Percentiles rank a stretch among this genome's conserved stretches.
These are phyloP conservation scores for Diversispora eburnea DNA, from an alignment of 192 early-diverging fungal genomes.

Conservation along the genomic window DNA sequence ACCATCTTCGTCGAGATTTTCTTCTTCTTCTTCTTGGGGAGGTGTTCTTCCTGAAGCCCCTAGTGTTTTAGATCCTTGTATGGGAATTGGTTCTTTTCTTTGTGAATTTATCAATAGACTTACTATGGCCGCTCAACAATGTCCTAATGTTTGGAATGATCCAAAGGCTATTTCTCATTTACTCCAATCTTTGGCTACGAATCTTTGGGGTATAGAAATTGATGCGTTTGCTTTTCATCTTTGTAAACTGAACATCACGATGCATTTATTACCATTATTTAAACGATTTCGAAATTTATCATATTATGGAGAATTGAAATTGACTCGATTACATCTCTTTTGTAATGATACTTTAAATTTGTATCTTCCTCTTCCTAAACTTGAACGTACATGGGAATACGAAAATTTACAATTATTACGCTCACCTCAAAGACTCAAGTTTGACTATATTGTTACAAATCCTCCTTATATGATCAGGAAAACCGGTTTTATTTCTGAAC, in stretches of 20 bases:
- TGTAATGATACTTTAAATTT: constrained; percentile 54
- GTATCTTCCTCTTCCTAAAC: constrained; percentile 37
- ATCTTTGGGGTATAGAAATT: constrained; percentile 56
- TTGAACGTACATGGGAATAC: constrained; percentile 39
- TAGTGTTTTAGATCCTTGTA: constrained; percentile 51
- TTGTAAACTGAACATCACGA: constrained; percentile 46
- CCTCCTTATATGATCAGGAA: constrained; percentile 61
- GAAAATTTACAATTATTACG: constrained; percentile 39
- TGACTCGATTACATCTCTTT: constrained; percentile 45
- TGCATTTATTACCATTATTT: constrained; percentile 49
- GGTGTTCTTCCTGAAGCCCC: constrained; percentile 23
- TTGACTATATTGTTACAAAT: constrained; percentile 58
- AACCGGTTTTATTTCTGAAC: constrained; percentile 50
- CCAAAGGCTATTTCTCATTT: constrained; percentile 27
- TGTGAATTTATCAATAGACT: constrained; percentile 46
- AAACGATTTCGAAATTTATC: constrained; percentile 26
- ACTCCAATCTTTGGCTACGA: constrained; percentile 40
- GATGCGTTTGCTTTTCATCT: constrained; percentile 52
- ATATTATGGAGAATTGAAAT: background rate
- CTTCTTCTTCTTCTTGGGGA: constrained; percentile 11
- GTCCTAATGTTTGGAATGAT: constrained; percentile 42
- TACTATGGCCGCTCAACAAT: constrained; percentile 30
- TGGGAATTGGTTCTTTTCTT: constrained; percentile 54
- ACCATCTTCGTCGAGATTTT: background rate
- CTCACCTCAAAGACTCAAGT: constrained; percentile 39